phyloP scores from a whole-genome alignment of 2,329 filamentous ascomycete genomes.

The Pseudonectria buxi region DNA sequence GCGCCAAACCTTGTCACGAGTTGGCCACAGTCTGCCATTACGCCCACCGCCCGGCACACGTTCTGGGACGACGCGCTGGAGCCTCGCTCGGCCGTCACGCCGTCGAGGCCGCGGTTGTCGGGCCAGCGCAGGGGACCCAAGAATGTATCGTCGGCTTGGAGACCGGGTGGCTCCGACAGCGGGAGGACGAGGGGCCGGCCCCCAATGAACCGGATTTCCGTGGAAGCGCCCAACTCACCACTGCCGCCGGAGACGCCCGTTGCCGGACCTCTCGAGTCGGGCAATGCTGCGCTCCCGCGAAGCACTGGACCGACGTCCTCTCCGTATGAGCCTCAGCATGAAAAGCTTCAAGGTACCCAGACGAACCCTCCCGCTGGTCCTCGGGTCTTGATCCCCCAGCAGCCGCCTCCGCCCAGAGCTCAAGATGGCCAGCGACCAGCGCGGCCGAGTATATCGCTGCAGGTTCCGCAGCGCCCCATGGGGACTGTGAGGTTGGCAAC shows the following conservation, averaged over 20 bases:
- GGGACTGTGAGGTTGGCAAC: slow-evolving; percentile 58
- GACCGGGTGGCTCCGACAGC: slow-evolving; percentile 53
- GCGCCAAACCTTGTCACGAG: slow-evolving; percentile 58
- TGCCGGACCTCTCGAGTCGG: slow-evolving; percentile 7
- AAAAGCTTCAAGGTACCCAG: slow-evolving; percentile 1
- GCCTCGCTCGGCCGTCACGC: slow-evolving; percentile 68
- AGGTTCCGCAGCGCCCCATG: slow-evolving; percentile 45
- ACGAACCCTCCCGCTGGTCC: slow-evolving; percentile 1
- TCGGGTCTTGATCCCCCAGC: slow-evolving; percentile 6
- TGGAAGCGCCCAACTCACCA: slow-evolving; percentile 41
- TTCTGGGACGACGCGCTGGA: slow-evolving; percentile 55
- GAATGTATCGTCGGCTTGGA: slow-evolving; percentile 88
- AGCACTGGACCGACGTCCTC: slow-evolving; percentile 1
- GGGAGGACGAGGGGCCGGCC: slow-evolving; percentile 73
- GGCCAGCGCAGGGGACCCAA: slow-evolving; percentile 63
- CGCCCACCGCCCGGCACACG: slow-evolving; percentile 49
- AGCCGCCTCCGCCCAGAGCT: slow-evolving; percentile 8
- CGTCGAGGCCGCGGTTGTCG: slow-evolving; percentile 46
- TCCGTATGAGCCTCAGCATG: slow-evolving; percentile 1
- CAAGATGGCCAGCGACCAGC: slow-evolving; percentile 20
- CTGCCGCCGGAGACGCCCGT: slow-evolving; percentile 8
- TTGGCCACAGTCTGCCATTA: slow-evolving; percentile 74
- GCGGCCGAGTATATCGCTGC: slow-evolving; percentile 34
- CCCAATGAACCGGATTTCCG: slow-evolving; percentile 55
- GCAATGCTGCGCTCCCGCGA: slow-evolving; percentile 4